These are phyloP conservation scores for Micractinium conductrix DNA, from an alignment of 139 green algal species.

Conservation along the genomic window DNA sequence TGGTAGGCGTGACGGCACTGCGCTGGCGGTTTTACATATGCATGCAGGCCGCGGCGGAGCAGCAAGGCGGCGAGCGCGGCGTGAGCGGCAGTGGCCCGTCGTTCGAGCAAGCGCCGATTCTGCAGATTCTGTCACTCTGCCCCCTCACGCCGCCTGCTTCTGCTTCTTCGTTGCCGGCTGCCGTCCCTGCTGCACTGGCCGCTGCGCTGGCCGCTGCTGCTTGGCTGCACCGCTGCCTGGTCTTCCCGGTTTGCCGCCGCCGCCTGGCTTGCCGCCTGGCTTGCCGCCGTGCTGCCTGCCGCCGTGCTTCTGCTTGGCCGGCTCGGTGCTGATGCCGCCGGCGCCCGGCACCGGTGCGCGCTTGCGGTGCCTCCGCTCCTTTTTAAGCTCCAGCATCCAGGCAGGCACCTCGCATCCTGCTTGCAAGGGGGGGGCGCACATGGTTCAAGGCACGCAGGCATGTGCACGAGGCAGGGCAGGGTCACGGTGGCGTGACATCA, in stretches of 20 bases:
- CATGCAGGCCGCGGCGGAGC: too few relatives aligned
- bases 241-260: not conserved
- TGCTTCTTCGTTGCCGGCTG: not conserved
- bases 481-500: too few relatives aligned
- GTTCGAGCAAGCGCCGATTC: too few relatives aligned
- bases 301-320: slow-evolving; percentile 4
- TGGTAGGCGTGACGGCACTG: too few relatives aligned
- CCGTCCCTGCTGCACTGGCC: not conserved
- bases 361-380: slow-evolving; percentile 45
- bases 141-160: not conserved
- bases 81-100: too few relatives aligned
- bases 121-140: not conserved
- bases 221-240: not conserved
- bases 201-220: not conserved
- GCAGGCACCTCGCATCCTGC: slow-evolving; percentile 75
- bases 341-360: not conserved
- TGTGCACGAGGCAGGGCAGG: too few relatives aligned
- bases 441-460: too few relatives aligned
- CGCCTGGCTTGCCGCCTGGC: not conserved
- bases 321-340: slow-evolving; percentile 32
- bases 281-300: not conserved
- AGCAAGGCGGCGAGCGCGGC: too few relatives aligned
- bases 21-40: too few relatives aligned
- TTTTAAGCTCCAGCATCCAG: slow-evolving; percentile 82
- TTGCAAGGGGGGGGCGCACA: too few relatives aligned